Evolutionary conservation across 108 stramenopile genomes (phyloP).

Genomic region (Chaetoceros tenuissimus): DNA sequence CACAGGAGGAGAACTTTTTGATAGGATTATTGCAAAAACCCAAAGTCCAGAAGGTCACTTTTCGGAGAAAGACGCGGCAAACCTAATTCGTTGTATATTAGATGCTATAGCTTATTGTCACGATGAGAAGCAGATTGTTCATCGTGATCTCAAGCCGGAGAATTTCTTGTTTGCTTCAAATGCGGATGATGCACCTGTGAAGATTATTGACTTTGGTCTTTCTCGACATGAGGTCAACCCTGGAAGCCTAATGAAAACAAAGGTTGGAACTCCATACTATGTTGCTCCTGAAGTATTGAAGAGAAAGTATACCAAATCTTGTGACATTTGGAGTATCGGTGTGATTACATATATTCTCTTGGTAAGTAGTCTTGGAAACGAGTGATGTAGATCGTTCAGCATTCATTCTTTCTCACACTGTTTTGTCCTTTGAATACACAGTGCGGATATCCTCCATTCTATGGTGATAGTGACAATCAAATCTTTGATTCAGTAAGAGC

Average conservation of each 20-base stretch:
- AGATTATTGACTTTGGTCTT: slow-evolving; percentile 99
- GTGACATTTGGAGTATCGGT: slow-evolving; percentile 97
- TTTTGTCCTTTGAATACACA: no score
- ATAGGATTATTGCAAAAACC: slow-evolving; percentile 88
- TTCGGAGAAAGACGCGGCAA: slow-evolving; percentile 89
- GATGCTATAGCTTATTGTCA: slow-evolving; percentile 94
- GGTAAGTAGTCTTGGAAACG: no score
- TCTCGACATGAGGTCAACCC: slow-evolving; percentile 79
- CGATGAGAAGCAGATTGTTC: slow-evolving; percentile 84
- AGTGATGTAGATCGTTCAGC: no score
- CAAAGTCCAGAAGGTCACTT: slow-evolving; percentile 85
- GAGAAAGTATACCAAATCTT: slow-evolving; percentile 85
- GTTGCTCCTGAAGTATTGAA: slow-evolving; percentile 83
- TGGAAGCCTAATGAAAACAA: slow-evolving; percentile 84
- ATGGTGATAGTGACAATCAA: slow-evolving; percentile 85
- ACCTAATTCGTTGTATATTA: slow-evolving; percentile 74
- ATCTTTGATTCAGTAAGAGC: slow-evolving; percentile 67
- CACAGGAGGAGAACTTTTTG: slow-evolving; percentile 92
- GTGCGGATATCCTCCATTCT: slow-evolving; percentile 97
- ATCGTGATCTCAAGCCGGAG: slow-evolving; percentile 95
- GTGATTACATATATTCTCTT: slow-evolving; percentile 79
- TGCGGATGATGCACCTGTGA: slow-evolving; percentile 76
- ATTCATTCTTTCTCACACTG: no score
- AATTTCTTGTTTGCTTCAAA: slow-evolving; percentile 88
- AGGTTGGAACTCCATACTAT: slow-evolving; percentile 86